phyloP scores from a whole-genome alignment of 2,329 filamentous ascomycete genomes.

The Microdochium paspali region DNA sequence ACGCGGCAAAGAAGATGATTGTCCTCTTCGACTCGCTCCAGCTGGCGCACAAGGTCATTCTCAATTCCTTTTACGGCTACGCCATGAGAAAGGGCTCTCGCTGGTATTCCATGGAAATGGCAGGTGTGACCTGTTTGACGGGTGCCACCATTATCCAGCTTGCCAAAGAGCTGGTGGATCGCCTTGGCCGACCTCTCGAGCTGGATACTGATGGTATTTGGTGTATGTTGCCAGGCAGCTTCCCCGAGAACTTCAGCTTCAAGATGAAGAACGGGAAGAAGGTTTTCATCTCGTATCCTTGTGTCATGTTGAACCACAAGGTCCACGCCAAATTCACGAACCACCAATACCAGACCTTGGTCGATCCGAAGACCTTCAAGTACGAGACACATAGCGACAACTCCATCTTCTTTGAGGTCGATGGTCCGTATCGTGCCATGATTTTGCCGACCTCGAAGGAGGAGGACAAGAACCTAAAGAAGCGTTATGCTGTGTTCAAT shows the following conservation, averaged over 20 bases:
- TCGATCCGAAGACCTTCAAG: conserved; percentile 68
- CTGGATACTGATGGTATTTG: conserved; percentile 98
- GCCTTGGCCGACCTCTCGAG: conserved; percentile 85
- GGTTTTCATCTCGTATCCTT: conserved; percentile 91
- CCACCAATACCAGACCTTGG: conserved; percentile 88
- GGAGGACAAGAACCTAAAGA: conserved; percentile 99
- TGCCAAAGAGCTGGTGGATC: conserved; percentile 85
- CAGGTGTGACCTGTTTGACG: conserved; percentile 93
- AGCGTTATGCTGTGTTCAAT: conserved; percentile 98
- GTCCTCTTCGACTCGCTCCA: conserved; percentile 92
- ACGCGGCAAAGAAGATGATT: conserved; percentile 98
- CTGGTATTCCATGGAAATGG: conserved; percentile 99
- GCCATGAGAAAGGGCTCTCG: conserved; percentile 98
- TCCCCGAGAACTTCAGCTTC: conserved; percentile 94
- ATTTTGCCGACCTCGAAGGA: conserved; percentile 95
- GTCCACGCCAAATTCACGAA: conserved; percentile 95
- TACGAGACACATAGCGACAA: conserved; percentile 98
- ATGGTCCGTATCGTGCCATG: conserved; percentile 97
- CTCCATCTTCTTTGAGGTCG: conserved; percentile 98
- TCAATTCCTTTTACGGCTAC: conserved; percentile 98
- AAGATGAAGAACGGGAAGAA: conserved; percentile 96
- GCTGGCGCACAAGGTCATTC: conserved; percentile 94
- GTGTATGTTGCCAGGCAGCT: conserved; percentile 95
- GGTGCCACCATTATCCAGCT: conserved; percentile 96
- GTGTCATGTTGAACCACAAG: conserved; percentile 97